Percentiles rank a stretch among this genome's conserved stretches.
Evolutionary conservation across 2,329 filamentous ascomycete genomes (phyloP).

Genomic region (Ceratocystis eucalypticola): DNA sequence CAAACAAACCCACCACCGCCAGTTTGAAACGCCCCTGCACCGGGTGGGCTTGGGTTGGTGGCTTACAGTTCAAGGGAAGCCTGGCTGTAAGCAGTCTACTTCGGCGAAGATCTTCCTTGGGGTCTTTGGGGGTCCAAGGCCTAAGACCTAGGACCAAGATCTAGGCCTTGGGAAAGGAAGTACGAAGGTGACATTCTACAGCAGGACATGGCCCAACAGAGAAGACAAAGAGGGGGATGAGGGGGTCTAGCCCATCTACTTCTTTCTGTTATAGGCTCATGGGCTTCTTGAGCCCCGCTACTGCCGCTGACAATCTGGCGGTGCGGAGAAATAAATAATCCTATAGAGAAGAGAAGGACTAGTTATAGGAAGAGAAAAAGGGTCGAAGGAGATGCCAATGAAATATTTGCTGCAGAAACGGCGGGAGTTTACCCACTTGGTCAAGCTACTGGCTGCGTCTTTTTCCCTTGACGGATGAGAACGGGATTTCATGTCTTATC

Average conservation of each 20-base stretch:
- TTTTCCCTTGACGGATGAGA: too few species aligned
- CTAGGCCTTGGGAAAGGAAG: neutral
- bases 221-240: neutral
- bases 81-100: neutral
- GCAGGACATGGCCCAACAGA: neutral
- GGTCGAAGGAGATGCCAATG: neutral
- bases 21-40: neutral
- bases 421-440: too few species aligned
- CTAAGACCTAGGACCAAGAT: neutral
- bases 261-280: neutral
- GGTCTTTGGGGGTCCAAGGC: neutral
- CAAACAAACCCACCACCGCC: neutral
- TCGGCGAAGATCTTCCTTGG: neutral
- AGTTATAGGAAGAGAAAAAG: neutral
- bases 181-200: neutral
- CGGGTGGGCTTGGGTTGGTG: neutral
- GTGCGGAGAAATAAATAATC: neutral
- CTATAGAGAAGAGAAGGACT: neutral
- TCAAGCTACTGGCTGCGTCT: too few species aligned
- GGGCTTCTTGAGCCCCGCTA: neutral
- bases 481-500: neutral
- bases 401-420: too few species aligned
- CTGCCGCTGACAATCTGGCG: neutral
- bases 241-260: neutral
- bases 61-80: neutral